phyloP scores from a whole-genome alignment of 345 rosid species.

The Lagerstroemia speciosa region DNA sequence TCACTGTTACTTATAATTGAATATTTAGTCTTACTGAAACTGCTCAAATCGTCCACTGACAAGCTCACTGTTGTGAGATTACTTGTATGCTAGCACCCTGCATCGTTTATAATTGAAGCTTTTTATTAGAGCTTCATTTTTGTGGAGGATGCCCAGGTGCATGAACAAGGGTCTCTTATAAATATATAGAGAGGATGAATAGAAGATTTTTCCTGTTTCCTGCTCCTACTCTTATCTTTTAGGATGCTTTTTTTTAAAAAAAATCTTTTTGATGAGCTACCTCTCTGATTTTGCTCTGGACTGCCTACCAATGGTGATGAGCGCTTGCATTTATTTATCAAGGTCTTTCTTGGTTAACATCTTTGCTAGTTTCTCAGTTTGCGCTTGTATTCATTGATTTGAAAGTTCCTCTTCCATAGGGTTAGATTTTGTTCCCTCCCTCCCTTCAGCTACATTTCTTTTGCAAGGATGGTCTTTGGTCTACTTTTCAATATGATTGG shows the following conservation, averaged over 20 bases:
- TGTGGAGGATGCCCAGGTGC: no score
- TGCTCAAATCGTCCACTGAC: neutral
- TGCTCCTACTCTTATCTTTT: neutral
- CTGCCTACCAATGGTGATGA: no score
- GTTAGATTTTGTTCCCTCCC: neutral
- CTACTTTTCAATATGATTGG: neutral
- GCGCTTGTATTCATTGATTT: neutral
- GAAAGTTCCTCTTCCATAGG: neutral
- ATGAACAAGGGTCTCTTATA: no score
- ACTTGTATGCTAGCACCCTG: no score
- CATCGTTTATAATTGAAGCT: no score
- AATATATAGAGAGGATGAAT: no score
- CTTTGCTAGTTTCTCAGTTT: neutral
- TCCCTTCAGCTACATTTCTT: neutral
- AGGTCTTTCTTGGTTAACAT: no score
- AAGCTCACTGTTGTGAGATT: neutral
- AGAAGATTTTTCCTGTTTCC: no score
- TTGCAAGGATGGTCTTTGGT: neutral
- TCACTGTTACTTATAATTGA: neutral
- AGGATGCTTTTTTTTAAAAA: neutral
- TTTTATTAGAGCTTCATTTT: no score
- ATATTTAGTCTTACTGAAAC: neutral
- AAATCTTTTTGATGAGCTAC: neutral
- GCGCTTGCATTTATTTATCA: no score
- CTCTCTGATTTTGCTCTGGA: neutral